These are phyloP conservation scores for Talaromyces sp. DNA, from an alignment of 2,329 filamentous ascomycete genomes.

Conservation along the genomic window DNA sequence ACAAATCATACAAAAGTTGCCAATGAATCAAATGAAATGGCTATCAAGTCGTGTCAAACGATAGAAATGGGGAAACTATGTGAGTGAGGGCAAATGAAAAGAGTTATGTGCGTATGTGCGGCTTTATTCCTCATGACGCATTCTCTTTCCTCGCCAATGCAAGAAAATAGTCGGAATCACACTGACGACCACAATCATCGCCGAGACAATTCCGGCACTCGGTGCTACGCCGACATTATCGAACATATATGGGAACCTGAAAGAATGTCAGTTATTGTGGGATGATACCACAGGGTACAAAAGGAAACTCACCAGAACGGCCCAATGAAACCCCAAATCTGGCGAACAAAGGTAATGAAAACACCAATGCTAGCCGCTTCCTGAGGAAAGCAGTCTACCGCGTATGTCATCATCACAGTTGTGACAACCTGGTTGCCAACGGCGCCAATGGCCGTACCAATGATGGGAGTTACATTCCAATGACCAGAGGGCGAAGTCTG, in stretches of 20 bases:
- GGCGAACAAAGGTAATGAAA: constrained; percentile 61
- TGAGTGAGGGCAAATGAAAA: neutral
- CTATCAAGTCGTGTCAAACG: neutral
- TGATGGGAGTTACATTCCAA: constrained; percentile 61
- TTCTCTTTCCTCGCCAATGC: constrained; percentile 30
- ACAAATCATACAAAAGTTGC: neutral
- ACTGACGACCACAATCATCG: constrained; percentile 34
- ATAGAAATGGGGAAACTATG: neutral
- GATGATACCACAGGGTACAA: neutral
- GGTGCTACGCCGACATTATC: constrained; percentile 36
- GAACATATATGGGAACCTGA: constrained; percentile 41
- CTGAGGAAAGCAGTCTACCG: constrained; percentile 61
- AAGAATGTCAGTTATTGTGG: constrained; percentile 15
- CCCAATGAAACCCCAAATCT: constrained; percentile 42
- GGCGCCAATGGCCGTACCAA: constrained; percentile 58
- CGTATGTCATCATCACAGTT: constrained; percentile 63
- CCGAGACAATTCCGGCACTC: constrained; percentile 35
- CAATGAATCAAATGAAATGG: neutral
- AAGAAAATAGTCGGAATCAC: constrained; percentile 36
- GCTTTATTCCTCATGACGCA: constrained; percentile 23
- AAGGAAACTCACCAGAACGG: constrained; percentile 39
- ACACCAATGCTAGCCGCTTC: constrained; percentile 63
- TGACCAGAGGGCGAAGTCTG: constrained; percentile 47
- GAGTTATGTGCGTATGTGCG: too few species aligned
- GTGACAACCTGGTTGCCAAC: constrained; percentile 66